Base-by-base conservation (phyloP, 176 grass and related monocot genomes). In the Rhynchospora pubera region DNA sequence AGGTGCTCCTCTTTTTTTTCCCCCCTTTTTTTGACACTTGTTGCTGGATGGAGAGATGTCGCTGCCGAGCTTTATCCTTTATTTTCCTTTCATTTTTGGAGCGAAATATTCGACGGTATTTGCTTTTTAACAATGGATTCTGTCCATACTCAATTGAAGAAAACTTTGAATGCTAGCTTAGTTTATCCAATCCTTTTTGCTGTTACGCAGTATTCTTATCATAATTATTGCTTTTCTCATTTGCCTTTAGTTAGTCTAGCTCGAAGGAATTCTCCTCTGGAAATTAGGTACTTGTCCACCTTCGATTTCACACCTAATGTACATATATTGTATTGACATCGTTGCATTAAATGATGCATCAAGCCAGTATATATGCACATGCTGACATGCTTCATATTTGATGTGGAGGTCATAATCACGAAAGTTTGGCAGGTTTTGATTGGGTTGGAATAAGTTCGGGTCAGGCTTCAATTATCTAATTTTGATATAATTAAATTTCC, bases 101-200 rank as follows among this genome's bases (percentile, higher is more conserved):
- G 59, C 44, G 11, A 64, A 82, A 81, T 81, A 65, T 61, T 65
- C 42, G 57, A 46, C 34, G 24, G 19, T 51, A 82, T 52, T 52
- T 82, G 19, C 79, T 82, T 66, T 32, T 66, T 32, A 52, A 16
- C 51, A 82, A 82, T 82, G 79, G 79, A 82, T 82, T 82, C 79
- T 82, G 39, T 82, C 60, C 79, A 82, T 82, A 82, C 79, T 55
- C 60, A 32, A 65, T 82, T 9, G 72, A 76, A 6, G 22, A 13
- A 55, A 76, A 9, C n/a, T 44, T 44, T 19, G 7, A 45, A 69
- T 9, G 34, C 13, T 8, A 67, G 64, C 30, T 42, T 61, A 7
- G 18, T 61, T 76, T 28, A 9, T 30, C 48, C 47, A 55, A 76
- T 18, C 46, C 12, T 76, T 76, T 28, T n/a, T 42, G 12, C 7